Conservation (phyloP, 2,329 filamentous ascomycete genomes). For the Aureobasidium namibiae region DNA sequence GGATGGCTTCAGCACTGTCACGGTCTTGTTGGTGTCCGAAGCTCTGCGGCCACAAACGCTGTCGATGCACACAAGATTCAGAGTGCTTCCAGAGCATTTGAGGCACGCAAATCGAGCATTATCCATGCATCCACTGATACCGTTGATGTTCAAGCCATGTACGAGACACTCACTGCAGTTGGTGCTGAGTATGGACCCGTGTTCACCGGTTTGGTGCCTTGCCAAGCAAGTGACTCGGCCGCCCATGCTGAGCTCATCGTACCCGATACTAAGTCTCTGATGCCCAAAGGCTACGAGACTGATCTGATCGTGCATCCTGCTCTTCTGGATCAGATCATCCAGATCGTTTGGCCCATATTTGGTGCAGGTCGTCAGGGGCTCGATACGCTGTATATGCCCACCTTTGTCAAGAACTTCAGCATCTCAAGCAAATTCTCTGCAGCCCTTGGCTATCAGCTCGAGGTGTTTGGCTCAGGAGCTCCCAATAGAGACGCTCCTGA, state of each 20-base stretch:
- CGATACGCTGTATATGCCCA: conserved; percentile 1
- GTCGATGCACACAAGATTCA: conserved; percentile 1
- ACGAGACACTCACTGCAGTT: not conserved
- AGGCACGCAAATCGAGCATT: not conserved
- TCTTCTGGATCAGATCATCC: conserved; percentile 1
- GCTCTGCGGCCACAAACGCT: not conserved
- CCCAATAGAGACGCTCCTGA: not conserved
- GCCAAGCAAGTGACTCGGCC: not conserved
- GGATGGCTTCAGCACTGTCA: conserved; percentile 7
- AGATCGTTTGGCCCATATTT: conserved; percentile 7
- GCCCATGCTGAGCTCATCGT: conserved; percentile 6
- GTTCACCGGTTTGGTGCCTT: not conserved
- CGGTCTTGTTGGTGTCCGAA: conserved; percentile 2
- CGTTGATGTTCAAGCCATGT: not conserved
- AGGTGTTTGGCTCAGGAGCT: not conserved
- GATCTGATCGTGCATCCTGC: not conserved
- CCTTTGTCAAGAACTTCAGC: conserved; percentile 8
- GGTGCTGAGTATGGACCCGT: not conserved
- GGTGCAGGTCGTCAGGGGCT: not conserved
- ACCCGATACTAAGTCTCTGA: not conserved
- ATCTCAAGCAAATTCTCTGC: not conserved
- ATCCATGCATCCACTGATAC: not conserved
- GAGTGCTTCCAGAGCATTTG: not conserved
- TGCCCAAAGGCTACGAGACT: conserved; percentile 5
- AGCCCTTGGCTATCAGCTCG: not conserved